Conservation (phyloP, 441 rosid genomes). For the Erodium texanum region DNA sequence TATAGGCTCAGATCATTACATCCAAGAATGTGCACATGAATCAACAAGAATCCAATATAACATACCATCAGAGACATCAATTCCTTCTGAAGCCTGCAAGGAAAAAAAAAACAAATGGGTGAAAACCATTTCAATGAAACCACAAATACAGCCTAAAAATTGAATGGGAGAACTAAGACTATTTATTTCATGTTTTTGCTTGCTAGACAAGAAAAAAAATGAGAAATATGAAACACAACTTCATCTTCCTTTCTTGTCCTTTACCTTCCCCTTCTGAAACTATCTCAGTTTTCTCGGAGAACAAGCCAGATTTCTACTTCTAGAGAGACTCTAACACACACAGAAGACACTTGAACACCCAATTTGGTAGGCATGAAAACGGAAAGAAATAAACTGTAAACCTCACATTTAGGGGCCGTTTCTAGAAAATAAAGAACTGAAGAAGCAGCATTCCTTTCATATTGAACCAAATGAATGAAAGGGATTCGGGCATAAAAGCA, state of each 20-base stretch:
- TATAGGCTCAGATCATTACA: background rate
- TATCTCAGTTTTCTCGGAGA: background rate
- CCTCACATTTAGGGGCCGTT: background rate
- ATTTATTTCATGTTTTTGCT: background rate
- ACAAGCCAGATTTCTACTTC: background rate
- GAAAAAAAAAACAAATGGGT: background rate
- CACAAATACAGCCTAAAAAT: constrained; percentile 2
- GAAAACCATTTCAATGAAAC: constrained; percentile 6
- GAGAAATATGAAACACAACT: background rate
- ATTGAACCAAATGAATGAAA: no score
- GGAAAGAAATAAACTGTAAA: background rate
- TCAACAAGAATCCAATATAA: background rate
- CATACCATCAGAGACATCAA: constrained; percentile 60
- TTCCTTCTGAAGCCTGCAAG: constrained; percentile 54
- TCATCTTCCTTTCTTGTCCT: background rate
- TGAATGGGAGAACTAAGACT: background rate
- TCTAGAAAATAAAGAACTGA: background rate
- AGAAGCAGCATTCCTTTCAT: no score
- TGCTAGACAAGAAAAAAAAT: constrained; percentile 1
- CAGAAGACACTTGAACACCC: background rate
- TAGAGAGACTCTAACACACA: background rate
- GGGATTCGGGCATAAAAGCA: no score
- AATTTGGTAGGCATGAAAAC: background rate
- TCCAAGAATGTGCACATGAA: background rate
- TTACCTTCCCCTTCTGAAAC: background rate